These are phyloP conservation scores for Starmerella riodocensis DNA, from an alignment of 805 yeast species.

Conservation along the genomic window DNA sequence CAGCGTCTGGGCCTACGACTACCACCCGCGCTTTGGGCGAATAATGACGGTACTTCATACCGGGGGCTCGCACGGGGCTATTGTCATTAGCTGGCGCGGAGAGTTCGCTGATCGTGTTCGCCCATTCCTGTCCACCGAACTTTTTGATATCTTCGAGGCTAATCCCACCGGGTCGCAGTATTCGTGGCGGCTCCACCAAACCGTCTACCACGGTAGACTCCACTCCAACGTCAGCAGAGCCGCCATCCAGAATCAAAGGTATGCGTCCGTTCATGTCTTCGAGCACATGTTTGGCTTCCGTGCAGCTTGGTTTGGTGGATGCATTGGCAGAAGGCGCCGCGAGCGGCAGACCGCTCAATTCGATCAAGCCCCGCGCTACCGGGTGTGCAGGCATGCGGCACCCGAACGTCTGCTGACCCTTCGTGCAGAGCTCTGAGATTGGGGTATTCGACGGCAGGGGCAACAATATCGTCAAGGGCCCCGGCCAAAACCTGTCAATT, in stretches of 20 bases:
- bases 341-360: slow-evolving; percentile 69
- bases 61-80: slow-evolving; percentile 77
- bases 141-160: slow-evolving; percentile 58
- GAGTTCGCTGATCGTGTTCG: slow-evolving; percentile 32
- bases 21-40: slow-evolving; percentile 80
- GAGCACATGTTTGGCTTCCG: slow-evolving; percentile 71
- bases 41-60: slow-evolving; percentile 94
- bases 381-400: slow-evolving; percentile 80
- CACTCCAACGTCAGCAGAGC: slow-evolving; percentile 74
- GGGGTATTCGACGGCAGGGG: slow-evolving; percentile 35
- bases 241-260: slow-evolving; percentile 84
- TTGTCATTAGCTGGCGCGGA: slow-evolving; percentile 41
- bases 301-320: slow-evolving; percentile 89
- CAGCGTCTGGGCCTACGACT: slow-evolving; percentile 41
- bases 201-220: slow-evolving; percentile 95
- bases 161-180: slow-evolving; percentile 89
- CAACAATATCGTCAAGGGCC: slow-evolving; percentile 77
- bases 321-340: slow-evolving; percentile 99
- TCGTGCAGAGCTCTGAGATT: slow-evolving; percentile 67
- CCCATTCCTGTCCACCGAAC: slow-evolving; percentile 61
- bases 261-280: slow-evolving; percentile 68
- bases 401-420: slow-evolving; percentile 80
- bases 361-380: slow-evolving; percentile 80
- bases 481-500: slow-evolving; percentile 78
- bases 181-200: slow-evolving; percentile 65